A percentile compares a stretch with the other conserved stretches of the same genome.
Conservation (phyloP, 129 eudicot genomes). For the Gnaphalium uliginosum region DNA sequence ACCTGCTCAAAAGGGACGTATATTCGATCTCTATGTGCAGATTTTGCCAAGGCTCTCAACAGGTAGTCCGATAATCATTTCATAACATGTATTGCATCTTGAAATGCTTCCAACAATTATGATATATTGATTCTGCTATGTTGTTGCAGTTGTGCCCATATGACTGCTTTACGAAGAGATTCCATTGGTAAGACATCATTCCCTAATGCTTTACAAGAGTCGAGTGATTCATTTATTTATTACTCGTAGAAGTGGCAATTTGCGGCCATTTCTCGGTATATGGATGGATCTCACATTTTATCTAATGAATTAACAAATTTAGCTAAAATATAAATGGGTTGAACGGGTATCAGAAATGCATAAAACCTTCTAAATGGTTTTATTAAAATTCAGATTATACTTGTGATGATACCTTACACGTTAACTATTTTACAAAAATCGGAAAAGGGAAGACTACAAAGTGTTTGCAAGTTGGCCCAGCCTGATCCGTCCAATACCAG, state of each 20-base stretch:
- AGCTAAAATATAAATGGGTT: neutral
- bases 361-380: neutral
- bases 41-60: conserved; percentile 87
- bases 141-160: conserved; percentile 87
- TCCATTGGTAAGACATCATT: conserved; percentile 67
- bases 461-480: neutral
- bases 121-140: neutral
- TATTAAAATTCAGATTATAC: neutral
- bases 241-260: neutral
- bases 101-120: neutral
- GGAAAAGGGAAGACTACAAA: neutral
- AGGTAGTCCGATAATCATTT: conserved; percentile 46
- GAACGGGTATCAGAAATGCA: neutral
- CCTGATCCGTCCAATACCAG: neutral
- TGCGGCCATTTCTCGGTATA: neutral
- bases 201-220: neutral
- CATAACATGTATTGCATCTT: neutral
- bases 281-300: neutral
- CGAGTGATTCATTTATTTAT: neutral
- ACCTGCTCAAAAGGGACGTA: conserved; percentile 97
- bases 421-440: neutral
- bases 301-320: neutral
- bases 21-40: conserved; percentile 88
- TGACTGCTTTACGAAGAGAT: conserved; percentile 87
- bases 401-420: no score